Conservation (phyloP, 225 moss, liverwort and hornwort genomes). For the Ulota crispa region DNA sequence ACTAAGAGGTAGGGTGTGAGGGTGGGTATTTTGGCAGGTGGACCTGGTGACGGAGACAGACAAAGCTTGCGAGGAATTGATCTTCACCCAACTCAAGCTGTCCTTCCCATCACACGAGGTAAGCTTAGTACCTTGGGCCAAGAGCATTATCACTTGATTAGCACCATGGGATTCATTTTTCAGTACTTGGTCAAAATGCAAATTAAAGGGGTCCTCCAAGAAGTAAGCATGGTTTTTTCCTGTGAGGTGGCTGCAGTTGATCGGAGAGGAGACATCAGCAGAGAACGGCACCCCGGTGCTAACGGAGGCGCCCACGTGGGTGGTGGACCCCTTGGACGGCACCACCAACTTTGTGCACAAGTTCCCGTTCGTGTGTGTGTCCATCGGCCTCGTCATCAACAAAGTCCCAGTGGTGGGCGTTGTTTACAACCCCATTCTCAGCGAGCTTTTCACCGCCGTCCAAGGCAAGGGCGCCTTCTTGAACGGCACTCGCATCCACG, state of each 20-base stretch:
- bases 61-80: slow-evolving; percentile 82
- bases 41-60: slow-evolving; percentile 96
- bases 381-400: slow-evolving; percentile 72
- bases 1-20: too few species aligned
- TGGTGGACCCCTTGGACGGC: slow-evolving; percentile 91
- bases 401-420: slow-evolving; percentile 75
- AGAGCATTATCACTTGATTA: too few species aligned
- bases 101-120: slow-evolving; percentile 81
- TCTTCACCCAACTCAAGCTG: slow-evolving; percentile 67
- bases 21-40: slow-evolving; percentile 44
- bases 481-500: slow-evolving; percentile 59
- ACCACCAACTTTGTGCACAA: slow-evolving; percentile 98
- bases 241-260: slow-evolving; percentile 44
- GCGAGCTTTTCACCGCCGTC: slow-evolving; percentile 82
- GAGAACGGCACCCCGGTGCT: slow-evolving; percentile 53
- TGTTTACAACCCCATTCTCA: slow-evolving; percentile 79
- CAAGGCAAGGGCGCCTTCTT: slow-evolving; percentile 73
- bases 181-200: too few species aligned
- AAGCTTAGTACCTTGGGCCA: not conserved
- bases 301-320: slow-evolving; percentile 87
- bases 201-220: slow-evolving; percentile 10
- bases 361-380: slow-evolving; percentile 94
- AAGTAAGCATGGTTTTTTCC: too few species aligned
- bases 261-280: slow-evolving; percentile 89
- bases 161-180: too few species aligned